A percentile compares a stretch with the other conserved stretches of the same genome.
Conservation (phyloP, 306 rosid species). For the Medicago truncatula region DNA sequence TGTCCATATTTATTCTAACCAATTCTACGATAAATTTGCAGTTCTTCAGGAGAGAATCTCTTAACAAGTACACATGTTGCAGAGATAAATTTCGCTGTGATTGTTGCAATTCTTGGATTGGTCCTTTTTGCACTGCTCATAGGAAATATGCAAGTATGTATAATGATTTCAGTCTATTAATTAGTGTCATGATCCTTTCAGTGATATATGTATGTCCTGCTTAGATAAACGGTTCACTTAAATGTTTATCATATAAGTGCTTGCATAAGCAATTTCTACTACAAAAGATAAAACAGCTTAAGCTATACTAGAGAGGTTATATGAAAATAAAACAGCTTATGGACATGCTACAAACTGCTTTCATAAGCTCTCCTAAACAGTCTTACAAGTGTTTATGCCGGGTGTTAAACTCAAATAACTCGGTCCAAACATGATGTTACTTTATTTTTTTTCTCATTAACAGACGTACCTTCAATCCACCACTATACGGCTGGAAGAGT, state of each 20-base stretch:
- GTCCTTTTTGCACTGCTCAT: slow-evolving; percentile 64
- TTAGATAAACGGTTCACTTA: background rate
- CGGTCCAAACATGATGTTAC: background rate
- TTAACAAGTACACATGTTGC: slow-evolving; percentile 51
- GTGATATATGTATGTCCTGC: background rate
- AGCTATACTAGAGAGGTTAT: background rate
- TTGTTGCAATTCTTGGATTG: slow-evolving; percentile 62
- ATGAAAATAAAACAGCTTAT: background rate
- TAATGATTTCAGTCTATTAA: background rate
- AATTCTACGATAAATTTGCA: slow-evolving; percentile 40
- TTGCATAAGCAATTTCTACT: background rate
- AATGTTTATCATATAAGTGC: background rate
- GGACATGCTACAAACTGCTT: background rate
- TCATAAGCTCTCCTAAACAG: background rate
- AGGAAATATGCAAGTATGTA: slow-evolving; percentile 67
- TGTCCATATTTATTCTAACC: slow-evolving; percentile 33
- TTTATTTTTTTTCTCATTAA: slow-evolving; percentile 19
- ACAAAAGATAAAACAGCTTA: background rate
- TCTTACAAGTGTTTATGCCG: background rate
- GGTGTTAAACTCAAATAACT: background rate
- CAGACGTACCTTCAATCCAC: slow-evolving; percentile 62
- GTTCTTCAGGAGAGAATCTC: slow-evolving; percentile 66
- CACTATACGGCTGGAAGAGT: slow-evolving; percentile 56
- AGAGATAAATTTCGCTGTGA: slow-evolving; percentile 61
- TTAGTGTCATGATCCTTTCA: no score